Base-by-base conservation (phyloP, 2,329 filamentous ascomycete species). In the Pyrenochaeta sp. region DNA sequence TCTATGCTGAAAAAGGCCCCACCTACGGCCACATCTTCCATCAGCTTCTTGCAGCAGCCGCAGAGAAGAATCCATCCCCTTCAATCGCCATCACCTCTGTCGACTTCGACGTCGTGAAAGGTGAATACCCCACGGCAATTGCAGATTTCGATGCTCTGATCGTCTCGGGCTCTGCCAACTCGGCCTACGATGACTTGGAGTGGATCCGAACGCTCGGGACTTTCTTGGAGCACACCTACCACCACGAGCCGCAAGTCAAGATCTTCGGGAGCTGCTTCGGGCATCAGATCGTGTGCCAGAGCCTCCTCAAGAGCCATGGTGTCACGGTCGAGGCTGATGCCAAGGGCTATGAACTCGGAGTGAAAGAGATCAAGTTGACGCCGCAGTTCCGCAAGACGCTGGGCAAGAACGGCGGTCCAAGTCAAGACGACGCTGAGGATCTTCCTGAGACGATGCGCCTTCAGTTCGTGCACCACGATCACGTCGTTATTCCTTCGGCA, bases 201-300 rank as follows among this genome's bases (percentile, higher is more conserved):
- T 68, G 63, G 65, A 58, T 68, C 19, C 44, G 37, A 15, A 35
- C 13, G 14, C 53, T 68, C 2, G 47, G 59, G 22, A 36, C n/a
- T 76, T 70, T 48, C 55, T 73, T 5, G 24, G 24, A 27, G 46
- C n/a, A 60, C 5, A 37, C 68, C 0, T 76, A 74, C 42, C 55
- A 41, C 44, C 61, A 48, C 4, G 28, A 60, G 9, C 56, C 58
- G 0, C 44, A 41, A 1, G 48, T 76, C 30, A 73, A 68, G 40
- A 66, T 77, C 4, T 75, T 76, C 38, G 74, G 74, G 1, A 73
- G 69, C 18, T 77, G 74, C 42, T 77, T 76, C 32, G 73, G 74
- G 1, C 74, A 77, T 35, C 73, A 77, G 41, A 45, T 76, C 4
- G 46, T 76, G 4, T 72, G 68, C 41, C 65, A 72, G 37, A 65